Conservation (phyloP, 805 yeast species). For the Hanseniaspora osmophila region DNA sequence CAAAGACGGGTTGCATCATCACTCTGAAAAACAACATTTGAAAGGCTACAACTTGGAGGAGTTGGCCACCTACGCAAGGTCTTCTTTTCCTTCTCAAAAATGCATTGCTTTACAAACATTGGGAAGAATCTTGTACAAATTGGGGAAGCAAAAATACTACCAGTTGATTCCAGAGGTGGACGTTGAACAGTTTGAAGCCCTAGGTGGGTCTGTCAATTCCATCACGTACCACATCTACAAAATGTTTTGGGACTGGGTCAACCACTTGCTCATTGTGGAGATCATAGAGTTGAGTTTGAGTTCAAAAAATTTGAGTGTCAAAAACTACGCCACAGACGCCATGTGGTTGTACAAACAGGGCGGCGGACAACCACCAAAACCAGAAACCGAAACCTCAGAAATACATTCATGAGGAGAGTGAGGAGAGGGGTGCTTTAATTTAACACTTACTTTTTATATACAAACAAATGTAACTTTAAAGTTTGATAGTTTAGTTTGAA, state of each 20-base stretch:
- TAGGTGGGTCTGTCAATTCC: slow-evolving; percentile 23
- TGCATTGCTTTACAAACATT: slow-evolving; percentile 74
- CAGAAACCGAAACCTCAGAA: slow-evolving; percentile 4
- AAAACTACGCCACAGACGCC: slow-evolving; percentile 78
- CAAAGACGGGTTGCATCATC: slow-evolving; percentile 74
- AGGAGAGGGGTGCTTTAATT: no score
- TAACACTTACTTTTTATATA: slow-evolving; percentile 2
- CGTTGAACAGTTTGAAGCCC: slow-evolving; percentile 24
- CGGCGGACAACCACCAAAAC: slow-evolving; percentile 24
- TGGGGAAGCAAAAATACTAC: slow-evolving; percentile 49
- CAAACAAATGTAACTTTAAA: neutral
- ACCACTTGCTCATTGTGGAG: slow-evolving; percentile 47
- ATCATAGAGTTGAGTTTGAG: slow-evolving; percentile 55
- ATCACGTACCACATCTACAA: slow-evolving; percentile 25
- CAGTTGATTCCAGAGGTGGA: slow-evolving; percentile 35
- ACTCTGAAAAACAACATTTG: slow-evolving; percentile 70
- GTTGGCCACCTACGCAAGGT: slow-evolving; percentile 62
- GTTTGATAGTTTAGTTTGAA: no score
- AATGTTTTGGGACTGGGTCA: slow-evolving; percentile 58
- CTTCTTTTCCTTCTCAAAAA: slow-evolving; percentile 73
- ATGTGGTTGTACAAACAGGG: slow-evolving; percentile 71
- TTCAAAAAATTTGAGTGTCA: slow-evolving; percentile 56
- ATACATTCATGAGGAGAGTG: no score
- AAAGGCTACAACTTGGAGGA: slow-evolving; percentile 90
- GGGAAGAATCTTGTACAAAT: slow-evolving; percentile 74